Evolutionary conservation across 352 stramenopile species (phyloP), one percentile per base, ranked within the genome.

Genomic region (Pilasporangium apinafurcum): DNA sequence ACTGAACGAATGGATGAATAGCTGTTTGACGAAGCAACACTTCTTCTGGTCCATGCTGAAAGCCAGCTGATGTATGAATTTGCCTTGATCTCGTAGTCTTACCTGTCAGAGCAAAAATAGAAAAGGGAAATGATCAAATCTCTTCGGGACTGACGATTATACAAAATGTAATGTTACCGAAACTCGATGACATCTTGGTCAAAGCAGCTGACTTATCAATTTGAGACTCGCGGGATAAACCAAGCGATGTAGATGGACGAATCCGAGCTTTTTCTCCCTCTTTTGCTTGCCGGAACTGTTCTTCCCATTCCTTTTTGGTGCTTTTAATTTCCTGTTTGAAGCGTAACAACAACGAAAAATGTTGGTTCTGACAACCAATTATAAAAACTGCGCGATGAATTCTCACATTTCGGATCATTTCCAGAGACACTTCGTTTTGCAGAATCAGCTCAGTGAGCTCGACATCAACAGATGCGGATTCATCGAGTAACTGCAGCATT

Each of bases 391-490:
- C n/a, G n/a, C n/a, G n/a, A n/a, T n/a, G n/a, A n/a, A n/a, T n/a
- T n/a, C 64, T 41, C 52, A 84, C 69, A 38, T 92, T 86, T 43
- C 70, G 70, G 53, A 90, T 92, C 36, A 92, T 51, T 47, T 92
- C 65, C 20, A 92, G 71, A 16, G 77, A 82, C 10, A 90, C 69
- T 59, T 92, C 80, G 56, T 92, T 92, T 44, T 92, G 75, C 38
- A 92, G 48, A 27, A 90, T 92, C 24, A 92, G 56, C 52, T 87
- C 77, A 0, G 80, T 92, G 18, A 92, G 55, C 54, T 92, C 77
- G 20, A 89, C 58, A 34, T 90, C 77, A 32, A 92, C 68, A 22
- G 59, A 39, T 16, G 80, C 73, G 4, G 77, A 87, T 21, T 92
- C 80, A 16, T 90, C 71, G 17, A 92, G 62, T 13, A 92, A 50